These are phyloP conservation scores for Akanthomyces dipterigenus DNA, from an alignment of 2,329 filamentous ascomycete species.

Conservation along the genomic window DNA sequence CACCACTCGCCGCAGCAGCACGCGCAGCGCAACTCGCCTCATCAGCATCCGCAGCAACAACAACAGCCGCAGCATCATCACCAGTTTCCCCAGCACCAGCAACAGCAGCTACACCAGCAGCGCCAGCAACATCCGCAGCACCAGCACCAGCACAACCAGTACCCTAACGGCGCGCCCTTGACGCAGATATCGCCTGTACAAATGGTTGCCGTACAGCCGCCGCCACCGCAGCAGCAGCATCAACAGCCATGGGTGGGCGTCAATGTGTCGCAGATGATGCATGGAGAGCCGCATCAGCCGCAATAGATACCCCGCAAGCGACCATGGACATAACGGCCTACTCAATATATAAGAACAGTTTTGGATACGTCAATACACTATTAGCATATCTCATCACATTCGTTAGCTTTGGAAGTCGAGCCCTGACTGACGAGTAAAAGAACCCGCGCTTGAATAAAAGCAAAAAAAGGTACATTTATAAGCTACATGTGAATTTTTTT, in stretches of 20 bases:
- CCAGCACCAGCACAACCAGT: constrained; percentile 3
- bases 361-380: background rate
- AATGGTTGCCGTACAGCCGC: background rate
- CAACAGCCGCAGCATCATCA: constrained; percentile 20
- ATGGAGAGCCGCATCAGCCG: constrained; percentile 6
- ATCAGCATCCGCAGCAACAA: constrained; percentile 24
- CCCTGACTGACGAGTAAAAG: background rate
- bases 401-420: no score
- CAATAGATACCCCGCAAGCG: background rate
- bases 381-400: no score
- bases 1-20: constrained; percentile 1
- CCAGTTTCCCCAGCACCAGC: background rate
- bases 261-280: constrained; percentile 18
- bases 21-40: constrained; percentile 24
- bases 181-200: constrained; percentile 1
- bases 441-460: background rate
- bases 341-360: background rate
- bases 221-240: constrained; percentile 7
- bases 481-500: background rate
- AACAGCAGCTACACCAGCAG: constrained; percentile 21
- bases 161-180: constrained; percentile 9
- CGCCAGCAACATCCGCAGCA: constrained; percentile 26
- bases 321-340: background rate
- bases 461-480: background rate
- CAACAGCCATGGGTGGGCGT: constrained; percentile 18